A percentile compares a stretch with the other conserved stretches of the same genome.
phyloP scores from a whole-genome alignment of 345 rosid species.

The Gossypioides kirkii region DNA sequence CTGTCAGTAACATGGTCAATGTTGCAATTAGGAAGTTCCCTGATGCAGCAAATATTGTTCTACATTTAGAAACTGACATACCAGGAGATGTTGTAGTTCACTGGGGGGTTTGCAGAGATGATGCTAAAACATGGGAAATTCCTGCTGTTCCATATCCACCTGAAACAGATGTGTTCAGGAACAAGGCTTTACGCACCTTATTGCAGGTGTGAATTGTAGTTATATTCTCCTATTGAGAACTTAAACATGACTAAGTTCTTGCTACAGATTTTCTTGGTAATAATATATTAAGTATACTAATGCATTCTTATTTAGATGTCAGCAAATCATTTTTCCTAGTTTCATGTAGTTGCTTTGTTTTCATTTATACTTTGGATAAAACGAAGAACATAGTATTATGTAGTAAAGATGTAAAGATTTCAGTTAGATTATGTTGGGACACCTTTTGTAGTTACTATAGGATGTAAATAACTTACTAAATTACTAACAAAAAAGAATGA shows the following conservation, averaged over 20 bases:
- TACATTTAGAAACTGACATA: slow-evolving; percentile 70
- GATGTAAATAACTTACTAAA: too few species aligned
- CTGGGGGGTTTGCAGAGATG: slow-evolving; percentile 96
- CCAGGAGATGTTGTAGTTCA: slow-evolving; percentile 81
- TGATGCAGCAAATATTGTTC: slow-evolving; percentile 54
- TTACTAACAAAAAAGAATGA: not conserved
- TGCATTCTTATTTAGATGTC: not conserved
- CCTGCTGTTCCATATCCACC: slow-evolving; percentile 77
- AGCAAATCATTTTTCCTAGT: not conserved
- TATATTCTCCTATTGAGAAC: slow-evolving; percentile 6
- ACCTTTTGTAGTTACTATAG: too few species aligned
- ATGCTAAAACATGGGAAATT: slow-evolving; percentile 70
- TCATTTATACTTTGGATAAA: not conserved
- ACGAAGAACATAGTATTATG: not conserved
- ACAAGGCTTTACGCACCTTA: slow-evolving; percentile 76
- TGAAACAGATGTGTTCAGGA: slow-evolving; percentile 65
- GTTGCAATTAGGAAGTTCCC: slow-evolving; percentile 63
- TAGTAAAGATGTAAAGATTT: not conserved
- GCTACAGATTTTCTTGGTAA: slow-evolving; percentile 14
- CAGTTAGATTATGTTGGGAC: too few species aligned
- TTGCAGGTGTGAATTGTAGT: slow-evolving; percentile 50
- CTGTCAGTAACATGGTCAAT: slow-evolving; percentile 43
- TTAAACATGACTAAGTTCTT: slow-evolving; percentile 5
- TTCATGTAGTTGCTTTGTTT: slow-evolving; percentile 6
- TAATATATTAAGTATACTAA: not conserved